Base-by-base conservation (phyloP, 1,139 yeast species). In the Zygotorulaspora mrakii region DNA sequence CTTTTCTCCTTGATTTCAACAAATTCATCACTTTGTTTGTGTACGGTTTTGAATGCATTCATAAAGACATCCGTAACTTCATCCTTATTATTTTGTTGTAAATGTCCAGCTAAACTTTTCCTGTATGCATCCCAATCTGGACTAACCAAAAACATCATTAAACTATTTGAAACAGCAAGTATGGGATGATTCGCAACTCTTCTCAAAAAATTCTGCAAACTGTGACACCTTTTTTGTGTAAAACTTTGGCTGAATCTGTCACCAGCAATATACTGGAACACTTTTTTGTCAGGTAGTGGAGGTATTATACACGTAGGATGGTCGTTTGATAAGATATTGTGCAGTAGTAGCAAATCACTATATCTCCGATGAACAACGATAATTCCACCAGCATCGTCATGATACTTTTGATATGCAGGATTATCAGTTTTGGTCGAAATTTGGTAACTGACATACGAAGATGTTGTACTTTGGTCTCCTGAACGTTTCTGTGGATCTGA, bases 261-360 rank as follows among this genome's bases (percentile, higher is more conserved):
- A n/a, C 98, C 98, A 30, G 95, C 88, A 42, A 91, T 71, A 61
- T 91, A 91, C 62, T 91, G 95, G 53, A 89, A 70, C 46, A 94
- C 77, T 68, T 84, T 86, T 64, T 88, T 89, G 47, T 94, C 94
- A 0, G 98, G 98, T 41, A 91, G 69, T 8, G 98, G 97, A 1
- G 98, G 98, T 0, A 91, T 78, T 25, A 91, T 77, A 42, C 84
- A 73, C 2, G 94, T 84, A 0, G 96, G 95, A 57, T 72, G 85
- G 58, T 88, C 96, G 53, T 77, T 80, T 35, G 70, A 61, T 39
- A 91, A 69, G 46, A 87, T 79, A 46, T 82, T 84, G 61, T 82
- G 85, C 30, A 91, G 71, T 50, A 82, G 79, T 42, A 82, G 74
- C 63, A 91, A 87, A 62, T 87, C 95, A 7, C 87, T 82, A 61